A percentile compares a stretch with the other conserved stretches of the same genome.
Evolutionary conservation across 1,284 basidiomycete genomes (phyloP).

Genomic region (Boletellus deceptivus): DNA sequence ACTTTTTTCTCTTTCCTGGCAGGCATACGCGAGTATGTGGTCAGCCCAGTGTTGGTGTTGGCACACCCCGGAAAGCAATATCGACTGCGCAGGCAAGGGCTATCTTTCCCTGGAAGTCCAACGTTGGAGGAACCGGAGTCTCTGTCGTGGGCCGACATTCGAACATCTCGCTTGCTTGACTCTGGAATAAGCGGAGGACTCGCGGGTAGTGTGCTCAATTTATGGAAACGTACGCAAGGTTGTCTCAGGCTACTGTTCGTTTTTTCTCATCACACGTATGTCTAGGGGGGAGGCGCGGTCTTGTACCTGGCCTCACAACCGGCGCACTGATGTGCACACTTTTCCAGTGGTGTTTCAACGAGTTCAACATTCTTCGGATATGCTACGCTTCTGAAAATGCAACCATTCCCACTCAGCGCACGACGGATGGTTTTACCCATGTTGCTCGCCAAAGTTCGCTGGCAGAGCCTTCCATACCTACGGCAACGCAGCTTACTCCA

Average conservation of each 20-base stretch:
- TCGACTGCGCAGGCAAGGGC: constrained; percentile 38
- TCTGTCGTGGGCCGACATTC: constrained; percentile 49
- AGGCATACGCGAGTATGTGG: constrained; percentile 67
- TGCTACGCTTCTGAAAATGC: constrained; percentile 45
- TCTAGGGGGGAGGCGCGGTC: constrained; percentile 42
- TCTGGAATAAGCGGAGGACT: constrained; percentile 61
- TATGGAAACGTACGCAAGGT: constrained; percentile 41
- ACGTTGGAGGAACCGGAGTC: constrained; percentile 3
- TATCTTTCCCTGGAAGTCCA: constrained; percentile 12
- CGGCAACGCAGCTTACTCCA: constrained; percentile 6
- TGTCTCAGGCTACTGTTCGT: neutral
- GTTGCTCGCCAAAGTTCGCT: neutral
- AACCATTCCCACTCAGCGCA: neutral
- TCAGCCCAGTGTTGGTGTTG: constrained; percentile 52
- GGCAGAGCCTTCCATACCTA: constrained; percentile 1
- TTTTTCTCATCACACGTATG: constrained; percentile 2
- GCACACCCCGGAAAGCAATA: constrained; percentile 30
- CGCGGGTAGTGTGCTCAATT: constrained; percentile 53
- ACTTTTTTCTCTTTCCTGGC: neutral
- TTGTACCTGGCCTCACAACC: constrained; percentile 53
- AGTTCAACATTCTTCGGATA: constrained; percentile 55
- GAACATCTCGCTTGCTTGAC: constrained; percentile 58
- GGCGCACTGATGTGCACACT: constrained; percentile 53
- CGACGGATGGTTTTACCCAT: neutral
- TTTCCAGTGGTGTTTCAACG: constrained; percentile 65